These are phyloP conservation scores for Pseudomassariella vexata DNA, from an alignment of 2,329 filamentous ascomycete species.

Conservation along the genomic window DNA sequence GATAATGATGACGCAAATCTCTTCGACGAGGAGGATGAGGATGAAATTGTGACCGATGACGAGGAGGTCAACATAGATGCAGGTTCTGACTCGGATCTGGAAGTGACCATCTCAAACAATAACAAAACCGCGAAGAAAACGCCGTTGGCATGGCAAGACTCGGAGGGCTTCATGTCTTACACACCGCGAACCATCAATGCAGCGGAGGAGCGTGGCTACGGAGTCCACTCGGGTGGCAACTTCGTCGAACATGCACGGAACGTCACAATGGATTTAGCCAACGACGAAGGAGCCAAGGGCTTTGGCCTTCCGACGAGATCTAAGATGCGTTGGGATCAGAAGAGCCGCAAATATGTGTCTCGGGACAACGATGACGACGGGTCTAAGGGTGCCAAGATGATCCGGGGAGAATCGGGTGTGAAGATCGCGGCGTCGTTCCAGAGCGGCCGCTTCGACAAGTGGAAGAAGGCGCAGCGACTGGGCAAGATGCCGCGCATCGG, in stretches of 20 bases:
- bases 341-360: slow-evolving; percentile 89
- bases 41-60: slow-evolving; percentile 20
- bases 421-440: slow-evolving; percentile 95
- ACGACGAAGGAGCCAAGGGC: slow-evolving; percentile 75
- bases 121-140: slow-evolving; percentile 42
- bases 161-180: slow-evolving; percentile 96
- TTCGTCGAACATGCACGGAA: slow-evolving; percentile 85
- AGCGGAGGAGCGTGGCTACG: slow-evolving; percentile 87
- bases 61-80: slow-evolving; percentile 28
- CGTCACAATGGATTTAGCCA: slow-evolving; percentile 86
- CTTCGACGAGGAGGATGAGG: slow-evolving; percentile 17
- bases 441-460: slow-evolving; percentile 86
- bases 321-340: slow-evolving; percentile 93
- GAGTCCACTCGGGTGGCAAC: slow-evolving; percentile 79
- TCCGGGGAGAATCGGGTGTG: slow-evolving; percentile 84
- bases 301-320: slow-evolving; percentile 73
- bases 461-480: slow-evolving; percentile 82
- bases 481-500: slow-evolving; percentile 74
- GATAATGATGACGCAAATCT: slow-evolving; percentile 1
- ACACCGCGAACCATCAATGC: slow-evolving; percentile 73
- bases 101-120: slow-evolving; percentile 64
- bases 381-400: slow-evolving; percentile 64
- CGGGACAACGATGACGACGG: slow-evolving; percentile 93
- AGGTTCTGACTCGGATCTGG: slow-evolving; percentile 45
- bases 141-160: slow-evolving; percentile 66